Evolutionary conservation across 306 rosid genomes (phyloP), one percentile per base, ranked within the genome.

Genomic region (Argentina anserina): DNA sequence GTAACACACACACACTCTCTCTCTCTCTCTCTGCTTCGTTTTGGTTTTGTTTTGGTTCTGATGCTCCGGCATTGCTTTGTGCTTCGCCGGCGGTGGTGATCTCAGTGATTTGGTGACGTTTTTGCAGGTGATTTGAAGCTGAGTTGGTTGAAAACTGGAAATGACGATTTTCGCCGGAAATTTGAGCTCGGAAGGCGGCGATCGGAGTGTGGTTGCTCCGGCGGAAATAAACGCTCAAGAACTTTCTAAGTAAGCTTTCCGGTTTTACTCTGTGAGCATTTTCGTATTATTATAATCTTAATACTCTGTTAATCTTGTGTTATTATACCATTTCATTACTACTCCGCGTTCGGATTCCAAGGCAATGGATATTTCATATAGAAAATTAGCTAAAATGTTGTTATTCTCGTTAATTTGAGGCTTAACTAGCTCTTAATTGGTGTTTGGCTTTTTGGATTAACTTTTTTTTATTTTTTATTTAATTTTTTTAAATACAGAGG

Each of bases 241-340:
- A 56, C 72, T 64, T 72, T 47, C 26, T 79, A 80, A 74, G 90
- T 83, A 88, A 83, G 23, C 41, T 34, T 80, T 23, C 3, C 15
- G 7, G n/a, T n/a, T 47, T 56, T 21, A 5, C 28, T 26, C 28
- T 40, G 13, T 21, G 14, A 39, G 43, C 50, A 66, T 36, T 67
- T 67, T 26, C 31, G 33, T 28, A 28, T 55, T 67, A 75, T 75
- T n/a, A 31, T 29, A 53, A 23, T 49, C 40, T 71, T 71, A 34
- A 61, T 61, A 0, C 5, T 61, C 66, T 31, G 18, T 34, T 43
- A 52, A 70, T 23, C 67, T 40, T 8, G 20, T 39, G 10, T 37
- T 72, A n/a, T n/a, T n/a, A n/a, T n/a, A n/a, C 8, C 20, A 29
- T 59, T 59, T 31, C 7, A 6, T 18, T 33, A 18, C 10, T 40